Conservation (phyloP, 2,329 filamentous ascomycete species). For the Madurella mycetomatis region DNA sequence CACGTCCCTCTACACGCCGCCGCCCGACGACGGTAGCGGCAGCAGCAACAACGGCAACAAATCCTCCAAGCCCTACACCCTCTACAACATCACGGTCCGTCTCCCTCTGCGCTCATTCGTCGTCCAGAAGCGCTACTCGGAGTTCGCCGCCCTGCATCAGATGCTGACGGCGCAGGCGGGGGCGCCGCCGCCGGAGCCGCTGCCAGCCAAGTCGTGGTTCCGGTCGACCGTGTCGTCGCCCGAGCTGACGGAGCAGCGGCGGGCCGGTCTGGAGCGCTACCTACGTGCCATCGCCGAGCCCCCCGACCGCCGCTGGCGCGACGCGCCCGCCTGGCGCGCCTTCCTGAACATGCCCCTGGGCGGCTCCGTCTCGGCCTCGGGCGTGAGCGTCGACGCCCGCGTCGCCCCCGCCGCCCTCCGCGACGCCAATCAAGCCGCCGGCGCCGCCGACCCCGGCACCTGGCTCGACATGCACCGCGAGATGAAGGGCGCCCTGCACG, state of each 20-base stretch:
- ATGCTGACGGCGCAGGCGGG: conserved; percentile 57
- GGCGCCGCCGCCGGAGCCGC: conserved; percentile 58
- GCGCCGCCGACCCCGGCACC: conserved; percentile 56
- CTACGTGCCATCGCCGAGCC: conserved; percentile 66
- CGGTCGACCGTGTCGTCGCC: conserved; percentile 65
- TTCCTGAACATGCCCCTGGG: conserved; percentile 66
- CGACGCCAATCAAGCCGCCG: conserved; percentile 36
- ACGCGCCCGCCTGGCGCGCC: conserved; percentile 65
- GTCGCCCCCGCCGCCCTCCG: conserved; percentile 36
- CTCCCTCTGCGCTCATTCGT: conserved; percentile 72
- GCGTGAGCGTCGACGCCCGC: conserved; percentile 26
- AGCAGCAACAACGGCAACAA: background rate
- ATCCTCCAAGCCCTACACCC: conserved; percentile 62
- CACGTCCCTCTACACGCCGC: conserved; percentile 50
- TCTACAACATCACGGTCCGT: conserved; percentile 74
- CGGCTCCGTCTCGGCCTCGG: conserved; percentile 21
- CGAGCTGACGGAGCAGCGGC: conserved; percentile 66
- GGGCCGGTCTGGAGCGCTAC: conserved; percentile 64
- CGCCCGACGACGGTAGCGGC: conserved; percentile 34
- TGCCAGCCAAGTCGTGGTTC: conserved; percentile 75
- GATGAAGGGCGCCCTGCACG: conserved; percentile 66
- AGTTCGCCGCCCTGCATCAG: conserved; percentile 65
- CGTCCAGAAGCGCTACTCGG: conserved; percentile 76
- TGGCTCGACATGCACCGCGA: conserved; percentile 76
- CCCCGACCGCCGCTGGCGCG: conserved; percentile 72